These are phyloP conservation scores for Monilinia fructigena DNA, from an alignment of 2,329 filamentous ascomycete genomes.

Conservation along the genomic window DNA sequence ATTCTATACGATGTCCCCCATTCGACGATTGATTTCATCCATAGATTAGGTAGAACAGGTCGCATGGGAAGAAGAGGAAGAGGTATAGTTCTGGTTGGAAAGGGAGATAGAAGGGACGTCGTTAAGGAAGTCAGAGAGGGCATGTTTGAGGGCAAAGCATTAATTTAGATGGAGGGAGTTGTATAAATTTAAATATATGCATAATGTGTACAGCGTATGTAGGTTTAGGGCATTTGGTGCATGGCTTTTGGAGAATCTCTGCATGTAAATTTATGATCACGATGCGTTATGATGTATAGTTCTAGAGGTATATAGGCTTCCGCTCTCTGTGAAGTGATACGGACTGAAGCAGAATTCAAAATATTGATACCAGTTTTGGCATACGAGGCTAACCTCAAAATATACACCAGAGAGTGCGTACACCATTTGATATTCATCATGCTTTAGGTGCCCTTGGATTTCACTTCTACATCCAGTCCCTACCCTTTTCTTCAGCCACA, in stretches of 20 bases:
- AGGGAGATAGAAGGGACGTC: slow-evolving; percentile 83
- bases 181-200: slow-evolving; percentile 19
- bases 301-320: neutral
- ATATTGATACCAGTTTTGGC: neutral
- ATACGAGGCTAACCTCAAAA: too few species aligned
- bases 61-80: slow-evolving; percentile 88
- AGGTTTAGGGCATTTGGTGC: slow-evolving; percentile 6
- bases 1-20: slow-evolving; percentile 97
- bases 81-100: slow-evolving; percentile 87
- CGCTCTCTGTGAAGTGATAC: neutral
- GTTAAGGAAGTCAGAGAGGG: slow-evolving; percentile 89
- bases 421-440: too few species aligned
- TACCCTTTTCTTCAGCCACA: too few species aligned
- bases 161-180: slow-evolving; percentile 52
- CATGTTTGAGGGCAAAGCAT: slow-evolving; percentile 77
- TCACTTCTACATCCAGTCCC: too few species aligned
- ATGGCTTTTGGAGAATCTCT: neutral
- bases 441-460: too few species aligned
- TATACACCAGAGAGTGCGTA: too few species aligned
- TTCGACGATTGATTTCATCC: slow-evolving; percentile 96
- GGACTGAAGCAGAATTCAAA: neutral
- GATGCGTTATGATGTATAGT: neutral
- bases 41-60: slow-evolving; percentile 86
- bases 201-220: neutral
- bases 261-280: neutral